Percentiles rank a stretch among this genome's conserved stretches.
Evolutionary conservation across 164 flowering plant genomes (phyloP).

Genomic region (Liquidambar formosana): DNA sequence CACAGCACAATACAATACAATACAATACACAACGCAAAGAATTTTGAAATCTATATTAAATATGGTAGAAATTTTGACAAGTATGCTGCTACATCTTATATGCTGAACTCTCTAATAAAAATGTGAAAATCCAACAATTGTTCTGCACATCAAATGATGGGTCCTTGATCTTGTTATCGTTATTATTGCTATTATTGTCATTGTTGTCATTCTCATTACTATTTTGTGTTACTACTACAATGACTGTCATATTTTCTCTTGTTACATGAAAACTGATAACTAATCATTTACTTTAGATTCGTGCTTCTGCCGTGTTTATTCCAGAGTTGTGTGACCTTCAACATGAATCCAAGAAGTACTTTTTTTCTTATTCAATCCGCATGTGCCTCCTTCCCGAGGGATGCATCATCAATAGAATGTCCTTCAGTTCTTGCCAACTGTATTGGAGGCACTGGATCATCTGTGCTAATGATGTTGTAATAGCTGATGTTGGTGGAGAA

Average conservation of each 20-base stretch:
- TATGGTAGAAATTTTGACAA: no score
- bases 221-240: background rate
- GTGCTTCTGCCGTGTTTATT: conserved; percentile 84
- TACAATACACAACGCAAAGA: no score
- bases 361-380: conserved; percentile 81
- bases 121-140: background rate
- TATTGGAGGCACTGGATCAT: conserved; percentile 81
- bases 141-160: no score
- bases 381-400: conserved; percentile 76
- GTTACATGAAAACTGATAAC: conserved; percentile 1
- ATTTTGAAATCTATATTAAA: no score
- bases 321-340: conserved; percentile 69
- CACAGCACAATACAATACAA: no score
- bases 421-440: conserved; percentile 73
- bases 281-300: conserved; percentile 52
- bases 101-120: background rate
- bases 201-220: background rate
- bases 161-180: no score
- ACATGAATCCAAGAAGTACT: conserved; percentile 35
- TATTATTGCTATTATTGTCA: no score
- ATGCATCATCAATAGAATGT: conserved; percentile 52
- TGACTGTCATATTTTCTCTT: background rate
- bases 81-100: background rate
- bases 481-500: conserved; percentile 57
- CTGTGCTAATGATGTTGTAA: conserved; percentile 53